Evolutionary conservation across 306 rosid genomes (phyloP), one percentile per base, ranked within the genome.

Genomic region (Ormosia emarginata): DNA sequence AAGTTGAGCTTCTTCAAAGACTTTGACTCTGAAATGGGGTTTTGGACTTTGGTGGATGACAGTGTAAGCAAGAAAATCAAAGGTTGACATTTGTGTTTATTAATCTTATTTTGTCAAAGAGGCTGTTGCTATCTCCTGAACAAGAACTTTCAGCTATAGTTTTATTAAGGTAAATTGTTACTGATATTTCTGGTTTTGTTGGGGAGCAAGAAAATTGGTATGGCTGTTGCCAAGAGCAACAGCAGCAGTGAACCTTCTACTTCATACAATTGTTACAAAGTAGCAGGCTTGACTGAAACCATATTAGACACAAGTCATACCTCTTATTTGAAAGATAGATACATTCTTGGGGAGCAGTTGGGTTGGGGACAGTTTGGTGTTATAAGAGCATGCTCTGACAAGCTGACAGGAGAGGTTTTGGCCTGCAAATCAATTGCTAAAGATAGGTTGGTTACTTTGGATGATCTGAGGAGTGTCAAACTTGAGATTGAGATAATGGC

Each of bases 341-440:
- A 90, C 79, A 49, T 75, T 80, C 98, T 93, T 8, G 98, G 93
- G 11, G 91, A 89, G 87, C 93, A 91, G 73, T 79, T 93, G 86
- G 97, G 98, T 79, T 91, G 87, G 94, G 94, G 94, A 12, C 98
- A 93, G 65, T 93, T 91, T 70, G 98, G 98, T 73, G 88, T 93
- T 55, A 93, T 93, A 29, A 83, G 92, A 75, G 84, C 81, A 0
- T 91, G 93, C 80, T 89, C 94, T 1, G 92, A 93, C 83, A 91
- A 83, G 88, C 68, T 74, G 66, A 86, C 93, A 0, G 93, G 97
- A 70, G 98, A 93, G 83, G 93, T 85, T 36, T 79, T 93, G 72
- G 94, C 97, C 4, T 93, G 98, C 91, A 93, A 93, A 84, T 91
- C 98, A 10, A 93, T 93, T 79, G 89, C 94, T 2, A 93, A 93